phyloP scores from a whole-genome alignment of 768 basidiomycete genomes.

The Podaxis mareebaensis region DNA sequence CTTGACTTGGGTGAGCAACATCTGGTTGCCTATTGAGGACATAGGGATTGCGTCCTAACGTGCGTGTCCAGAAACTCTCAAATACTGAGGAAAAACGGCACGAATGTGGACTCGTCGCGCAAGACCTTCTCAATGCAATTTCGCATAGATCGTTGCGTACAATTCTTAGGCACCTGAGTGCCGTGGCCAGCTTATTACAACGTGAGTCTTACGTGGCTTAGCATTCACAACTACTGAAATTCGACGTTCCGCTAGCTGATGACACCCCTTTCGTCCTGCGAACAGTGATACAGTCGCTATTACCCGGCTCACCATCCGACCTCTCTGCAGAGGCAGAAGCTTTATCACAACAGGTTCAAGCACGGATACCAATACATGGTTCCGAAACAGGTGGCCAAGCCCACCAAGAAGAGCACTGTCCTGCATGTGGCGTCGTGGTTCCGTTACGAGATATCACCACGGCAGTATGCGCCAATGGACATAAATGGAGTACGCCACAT shows the following conservation, averaged over 20 bases:
- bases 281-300: constrained; percentile 57
- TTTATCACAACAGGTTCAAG: constrained; percentile 30
- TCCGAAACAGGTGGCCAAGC: constrained; percentile 19
- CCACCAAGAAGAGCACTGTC: constrained; percentile 60
- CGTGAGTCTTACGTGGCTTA: constrained; percentile 34
- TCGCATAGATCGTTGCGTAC: constrained; percentile 55
- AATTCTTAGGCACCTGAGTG: constrained; percentile 56
- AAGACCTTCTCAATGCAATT: constrained; percentile 48
- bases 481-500: constrained; percentile 66
- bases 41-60: not conserved
- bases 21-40: not conserved
- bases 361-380: constrained; percentile 20
- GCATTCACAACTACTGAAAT: not conserved
- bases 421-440: constrained; percentile 68
- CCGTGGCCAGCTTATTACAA: constrained; percentile 43
- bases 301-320: constrained; percentile 48
- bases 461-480: constrained; percentile 71
- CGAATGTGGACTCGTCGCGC: constrained; percentile 54
- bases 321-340: constrained; percentile 35
- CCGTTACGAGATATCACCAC: constrained; percentile 57
- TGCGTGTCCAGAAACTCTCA: constrained; percentile 47
- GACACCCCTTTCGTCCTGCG: constrained; percentile 70
- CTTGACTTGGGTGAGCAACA: constrained; percentile 42
- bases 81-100: constrained; percentile 39
- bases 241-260: constrained; percentile 37